Evolutionary conservation across 2,329 filamentous ascomycete genomes (phyloP), one percentile per base, ranked within the genome.

Genomic region (Pseudocercospora fuligena): DNA sequence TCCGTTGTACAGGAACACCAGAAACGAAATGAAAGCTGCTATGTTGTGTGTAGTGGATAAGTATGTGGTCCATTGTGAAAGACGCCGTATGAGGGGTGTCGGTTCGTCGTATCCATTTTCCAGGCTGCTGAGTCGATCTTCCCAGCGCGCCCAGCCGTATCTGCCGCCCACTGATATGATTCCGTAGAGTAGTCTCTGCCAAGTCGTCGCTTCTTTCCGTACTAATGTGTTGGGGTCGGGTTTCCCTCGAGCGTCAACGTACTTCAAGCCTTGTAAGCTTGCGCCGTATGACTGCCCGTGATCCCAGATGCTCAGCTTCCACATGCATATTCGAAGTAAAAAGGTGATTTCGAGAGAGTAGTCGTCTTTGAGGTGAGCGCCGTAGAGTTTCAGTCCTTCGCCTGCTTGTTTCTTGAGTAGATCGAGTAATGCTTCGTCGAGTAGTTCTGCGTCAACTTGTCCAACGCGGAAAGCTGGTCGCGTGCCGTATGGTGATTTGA

Each of bases 281-380:
- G 95, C 95, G 67, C 95, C 95, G 79, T 99, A 98, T 5, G 92
- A 96, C 46, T 95, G 92, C 78, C 97, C 90, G 78, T 97, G 92
- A 79, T 98, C 94, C 95, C 95, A 99, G 66, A 99, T 90, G 16
- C 92, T 93, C 69, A 99, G 86, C 80, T 99, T 99, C 84, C 97
- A 99, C 7, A 99, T 83, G 2, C 93, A 83, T 1, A 90, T 88
- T 56, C 94, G 86, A 64, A 99, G 84, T 0, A 84, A 86, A 29
- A 97, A 85, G 69, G 91, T 85, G 62, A 98, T 94, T 81, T 98
- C 95, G 61, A 92, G 85, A 14, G 89, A 89, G 89, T 92, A 97
- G 75, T 97, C 92, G 78, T 97, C 93, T 66, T 91, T 88, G 53
- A 97, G 80, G 78, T 94, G 88, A 16, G 84, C 90, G 56, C 91